Percentiles rank a stretch among this genome's conserved stretches.
Conservation (phyloP, 305 asterid genomes). For the Withania somnifera region DNA sequence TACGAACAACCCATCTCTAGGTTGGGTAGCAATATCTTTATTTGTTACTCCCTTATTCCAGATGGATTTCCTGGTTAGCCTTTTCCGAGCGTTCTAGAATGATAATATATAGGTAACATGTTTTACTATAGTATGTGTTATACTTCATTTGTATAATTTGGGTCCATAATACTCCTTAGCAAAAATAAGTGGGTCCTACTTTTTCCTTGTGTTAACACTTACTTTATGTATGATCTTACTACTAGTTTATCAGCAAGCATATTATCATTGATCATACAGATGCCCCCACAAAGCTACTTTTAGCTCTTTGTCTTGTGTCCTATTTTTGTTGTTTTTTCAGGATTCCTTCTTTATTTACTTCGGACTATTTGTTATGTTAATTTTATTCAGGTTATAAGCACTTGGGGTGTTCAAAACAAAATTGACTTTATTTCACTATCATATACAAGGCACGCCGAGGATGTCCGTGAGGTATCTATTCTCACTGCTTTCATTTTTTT, state of each 20-base stretch:
- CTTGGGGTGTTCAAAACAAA: conserved; percentile 90
- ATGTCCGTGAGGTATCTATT: conserved; percentile 75
- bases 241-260: background rate
- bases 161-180: background rate
- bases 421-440: conserved; percentile 84
- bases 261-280: background rate
- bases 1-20: background rate
- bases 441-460: conserved; percentile 89
- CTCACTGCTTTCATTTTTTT: background rate
- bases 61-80: background rate
- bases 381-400: conserved; percentile 60
- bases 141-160: background rate
- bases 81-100: background rate
- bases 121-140: background rate
- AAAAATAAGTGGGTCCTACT: background rate
- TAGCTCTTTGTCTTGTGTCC: background rate
- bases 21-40: background rate
- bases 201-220: background rate
- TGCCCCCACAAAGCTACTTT: background rate
- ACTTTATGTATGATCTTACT: background rate
- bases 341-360: background rate
- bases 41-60: background rate
- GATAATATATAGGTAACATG: background rate
- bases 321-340: background rate
- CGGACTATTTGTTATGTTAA: background rate